phyloP scores from a whole-genome alignment of 1,284 basidiomycete species.

The Microbotryum scabiosae region DNA sequence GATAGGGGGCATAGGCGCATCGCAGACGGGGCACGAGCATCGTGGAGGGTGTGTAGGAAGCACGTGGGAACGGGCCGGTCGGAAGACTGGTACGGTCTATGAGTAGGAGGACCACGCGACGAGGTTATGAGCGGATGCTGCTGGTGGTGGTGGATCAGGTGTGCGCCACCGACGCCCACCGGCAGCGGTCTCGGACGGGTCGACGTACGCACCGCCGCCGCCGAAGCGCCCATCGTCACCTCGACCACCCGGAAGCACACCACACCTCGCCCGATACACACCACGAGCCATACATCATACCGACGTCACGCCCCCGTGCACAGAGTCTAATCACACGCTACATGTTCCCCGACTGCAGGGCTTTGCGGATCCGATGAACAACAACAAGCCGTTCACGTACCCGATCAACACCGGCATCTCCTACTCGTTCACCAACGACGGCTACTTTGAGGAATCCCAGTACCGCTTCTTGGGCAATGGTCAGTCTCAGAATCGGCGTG shows the following conservation, averaged over 20 bases:
- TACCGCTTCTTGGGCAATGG: conserved; percentile 80
- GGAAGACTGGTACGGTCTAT: too few species aligned
- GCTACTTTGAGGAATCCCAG: conserved; percentile 75
- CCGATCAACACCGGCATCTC: conserved; percentile 73
- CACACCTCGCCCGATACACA: not conserved
- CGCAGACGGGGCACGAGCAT: too few species aligned
- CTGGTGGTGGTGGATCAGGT: not conserved
- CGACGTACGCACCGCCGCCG: not conserved
- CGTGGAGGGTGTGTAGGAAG: too few species aligned
- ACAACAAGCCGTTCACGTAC: conserved; percentile 58
- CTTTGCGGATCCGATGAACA: conserved; percentile 72
- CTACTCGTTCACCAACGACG: conserved; percentile 66
- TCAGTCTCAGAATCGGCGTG: conserved; percentile 35
- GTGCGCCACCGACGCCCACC: too few species aligned
- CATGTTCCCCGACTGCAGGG: conserved; percentile 45
- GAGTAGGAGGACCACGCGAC: too few species aligned
- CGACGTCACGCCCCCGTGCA: not conserved
- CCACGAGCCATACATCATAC: not conserved
- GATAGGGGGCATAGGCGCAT: too few species aligned
- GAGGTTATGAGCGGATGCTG: too few species aligned
- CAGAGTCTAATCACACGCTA: not conserved
- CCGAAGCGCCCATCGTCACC: not conserved
- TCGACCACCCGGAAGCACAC: not conserved
- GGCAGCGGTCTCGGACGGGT: not conserved
- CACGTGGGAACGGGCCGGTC: too few species aligned